Percentiles rank a stretch among this genome's conserved stretches.
Evolutionary conservation across 2,329 filamentous ascomycete genomes (phyloP).

Genomic region (Colletotrichum truncatum): DNA sequence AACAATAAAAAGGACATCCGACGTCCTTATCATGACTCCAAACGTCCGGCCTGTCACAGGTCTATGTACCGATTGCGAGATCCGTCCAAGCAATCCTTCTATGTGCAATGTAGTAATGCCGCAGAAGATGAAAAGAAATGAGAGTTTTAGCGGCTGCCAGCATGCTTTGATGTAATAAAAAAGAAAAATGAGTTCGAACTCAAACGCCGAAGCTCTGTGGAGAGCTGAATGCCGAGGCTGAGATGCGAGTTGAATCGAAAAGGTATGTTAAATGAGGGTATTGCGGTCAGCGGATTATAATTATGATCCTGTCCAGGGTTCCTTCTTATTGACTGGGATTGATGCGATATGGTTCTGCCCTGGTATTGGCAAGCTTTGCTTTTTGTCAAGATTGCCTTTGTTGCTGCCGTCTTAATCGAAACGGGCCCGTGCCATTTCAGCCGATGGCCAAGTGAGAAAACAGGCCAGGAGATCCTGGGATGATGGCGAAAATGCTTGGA

Average conservation of each 20-base stretch:
- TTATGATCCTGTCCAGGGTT: constrained; percentile 26
- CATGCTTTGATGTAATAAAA: constrained; percentile 9
- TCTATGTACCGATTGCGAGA: constrained; percentile 28
- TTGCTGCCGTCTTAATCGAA: constrained; percentile 12
- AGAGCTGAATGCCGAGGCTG: constrained; percentile 15
- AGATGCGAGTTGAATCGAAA: constrained; percentile 13
- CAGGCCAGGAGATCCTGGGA: constrained; percentile 3
- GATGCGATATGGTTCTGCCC: background rate
- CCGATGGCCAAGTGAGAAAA: background rate
- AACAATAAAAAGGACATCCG: constrained; percentile 30
- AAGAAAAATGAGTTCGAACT: background rate
- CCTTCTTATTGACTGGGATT: background rate
- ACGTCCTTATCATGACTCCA: constrained; percentile 29
- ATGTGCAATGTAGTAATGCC: constrained; percentile 30
- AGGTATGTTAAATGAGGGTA: constrained; percentile 14
- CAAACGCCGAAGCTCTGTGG: constrained; percentile 21
- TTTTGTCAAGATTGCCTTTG: constrained; percentile 11
- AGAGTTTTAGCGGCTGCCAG: constrained; percentile 20
- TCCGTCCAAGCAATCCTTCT: constrained; percentile 24
- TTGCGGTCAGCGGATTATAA: constrained; percentile 27
- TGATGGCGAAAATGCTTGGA: background rate
- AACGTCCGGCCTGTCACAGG: constrained; percentile 23
- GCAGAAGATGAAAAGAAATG: background rate
- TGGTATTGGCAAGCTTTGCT: background rate
- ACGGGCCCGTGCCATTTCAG: constrained; percentile 8